A percentile compares a stretch with the other conserved stretches of the same genome.
Conservation (phyloP, 2,329 filamentous ascomycete genomes). For the Trichoderma breve region DNA sequence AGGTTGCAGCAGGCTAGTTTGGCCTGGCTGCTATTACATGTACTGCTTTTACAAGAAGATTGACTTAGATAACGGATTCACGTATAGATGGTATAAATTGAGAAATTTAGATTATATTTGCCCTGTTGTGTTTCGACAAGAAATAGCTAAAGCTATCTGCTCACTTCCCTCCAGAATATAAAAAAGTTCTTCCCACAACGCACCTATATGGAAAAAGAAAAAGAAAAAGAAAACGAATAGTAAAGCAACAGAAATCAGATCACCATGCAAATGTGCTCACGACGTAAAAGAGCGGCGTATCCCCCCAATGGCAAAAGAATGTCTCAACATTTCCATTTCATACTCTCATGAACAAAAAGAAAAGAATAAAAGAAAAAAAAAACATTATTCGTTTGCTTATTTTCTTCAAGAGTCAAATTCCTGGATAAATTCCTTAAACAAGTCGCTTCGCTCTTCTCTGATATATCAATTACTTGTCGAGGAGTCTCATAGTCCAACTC, state of each 20-base stretch:
- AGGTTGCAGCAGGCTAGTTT: background rate
- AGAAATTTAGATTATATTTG: background rate
- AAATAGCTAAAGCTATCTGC: background rate
- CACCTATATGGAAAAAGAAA: background rate
- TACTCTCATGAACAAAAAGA: background rate
- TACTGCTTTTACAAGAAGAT: background rate
- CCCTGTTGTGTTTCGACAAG: background rate
- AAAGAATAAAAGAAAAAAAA: background rate
- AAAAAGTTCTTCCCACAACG: background rate
- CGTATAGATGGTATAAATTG: background rate
- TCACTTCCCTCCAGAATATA: background rate
- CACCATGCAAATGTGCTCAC: background rate
- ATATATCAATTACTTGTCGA: background rate
- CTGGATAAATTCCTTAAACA: background rate
- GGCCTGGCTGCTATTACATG: background rate
- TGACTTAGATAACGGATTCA: background rate
- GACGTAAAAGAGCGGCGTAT: background rate
- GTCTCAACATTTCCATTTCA: background rate
- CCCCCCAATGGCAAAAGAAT: background rate
- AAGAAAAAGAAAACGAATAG: background rate
- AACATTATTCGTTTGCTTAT: background rate
- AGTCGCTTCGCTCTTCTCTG: background rate
- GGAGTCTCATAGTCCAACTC: background rate
- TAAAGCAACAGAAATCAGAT: background rate
- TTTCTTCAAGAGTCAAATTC: background rate